phyloP scores from a whole-genome alignment of 805 yeast genomes.

The Cyberlindnera samutprakarnensis region DNA sequence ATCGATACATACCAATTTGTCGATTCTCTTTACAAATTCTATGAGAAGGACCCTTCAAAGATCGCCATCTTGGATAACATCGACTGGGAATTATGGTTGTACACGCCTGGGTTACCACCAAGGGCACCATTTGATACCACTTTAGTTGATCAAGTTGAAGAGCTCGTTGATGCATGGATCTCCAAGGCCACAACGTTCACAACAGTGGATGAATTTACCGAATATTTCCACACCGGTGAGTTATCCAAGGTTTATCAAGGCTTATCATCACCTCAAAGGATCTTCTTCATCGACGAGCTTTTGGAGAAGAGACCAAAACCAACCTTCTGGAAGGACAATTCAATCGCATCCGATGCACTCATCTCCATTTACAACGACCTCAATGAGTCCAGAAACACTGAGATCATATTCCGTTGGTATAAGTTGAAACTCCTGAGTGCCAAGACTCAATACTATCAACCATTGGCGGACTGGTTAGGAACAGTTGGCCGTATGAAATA shows the following conservation, averaged over 20 bases:
- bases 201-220: constrained; percentile 10
- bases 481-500: constrained; percentile 93
- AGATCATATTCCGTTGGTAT: constrained; percentile 74
- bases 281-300: constrained; percentile 69
- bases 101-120: constrained; percentile 82
- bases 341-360: constrained; percentile 28
- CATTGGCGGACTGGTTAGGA: constrained; percentile 77
- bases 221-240: constrained; percentile 12
- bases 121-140: constrained; percentile 75
- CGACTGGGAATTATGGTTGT: constrained; percentile 85
- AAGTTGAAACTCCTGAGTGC: constrained; percentile 54
- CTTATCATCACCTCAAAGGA: constrained; percentile 70
- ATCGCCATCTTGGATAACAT: constrained; percentile 51
- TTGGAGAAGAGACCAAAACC: constrained; percentile 39
- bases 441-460: constrained; percentile 36
- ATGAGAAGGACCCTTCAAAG: constrained; percentile 31
- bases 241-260: constrained; percentile 26
- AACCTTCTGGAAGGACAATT: constrained; percentile 27
- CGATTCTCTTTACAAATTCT: constrained; percentile 67
- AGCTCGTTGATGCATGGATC: constrained; percentile 60
- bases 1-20: constrained; percentile 78
- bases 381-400: constrained; percentile 60
- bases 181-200: constrained; percentile 10
- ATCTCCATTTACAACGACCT: constrained; percentile 31
- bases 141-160: constrained; percentile 65